phyloP scores from a whole-genome alignment of 805 yeast species.

The Kuraishia ogatae region DNA sequence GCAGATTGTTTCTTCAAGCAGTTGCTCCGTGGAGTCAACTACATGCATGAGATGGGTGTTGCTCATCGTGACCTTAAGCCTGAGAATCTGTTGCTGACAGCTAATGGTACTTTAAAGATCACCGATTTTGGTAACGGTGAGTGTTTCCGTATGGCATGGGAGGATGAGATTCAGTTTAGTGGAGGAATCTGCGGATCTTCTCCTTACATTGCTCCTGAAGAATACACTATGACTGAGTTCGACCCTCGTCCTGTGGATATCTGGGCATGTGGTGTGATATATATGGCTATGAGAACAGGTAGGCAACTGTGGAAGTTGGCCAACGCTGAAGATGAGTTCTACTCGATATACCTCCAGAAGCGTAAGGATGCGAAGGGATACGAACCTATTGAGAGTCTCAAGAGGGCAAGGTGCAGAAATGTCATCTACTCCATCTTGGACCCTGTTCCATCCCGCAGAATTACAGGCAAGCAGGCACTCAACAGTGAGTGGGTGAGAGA shows the following conservation, averaged over 20 bases:
- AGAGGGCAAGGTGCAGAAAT: slow-evolving; percentile 83
- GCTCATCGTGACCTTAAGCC: slow-evolving; percentile 88
- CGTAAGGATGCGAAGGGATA: slow-evolving; percentile 81
- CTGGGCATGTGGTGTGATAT: slow-evolving; percentile 91
- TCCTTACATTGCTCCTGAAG: slow-evolving; percentile 91
- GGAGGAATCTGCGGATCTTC: slow-evolving; percentile 80
- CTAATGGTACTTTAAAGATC: slow-evolving; percentile 65
- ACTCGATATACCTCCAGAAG: slow-evolving; percentile 61
- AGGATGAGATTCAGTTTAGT: slow-evolving; percentile 55
- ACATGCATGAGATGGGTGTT: slow-evolving; percentile 87
- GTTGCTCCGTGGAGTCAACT: slow-evolving; percentile 70
- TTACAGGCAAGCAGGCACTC: slow-evolving; percentile 79
- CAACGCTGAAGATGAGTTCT: slow-evolving; percentile 72
- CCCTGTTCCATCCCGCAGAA: slow-evolving; percentile 81
- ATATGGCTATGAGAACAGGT: slow-evolving; percentile 93
- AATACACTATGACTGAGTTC: slow-evolving; percentile 53
- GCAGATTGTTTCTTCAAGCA: slow-evolving; percentile 91
- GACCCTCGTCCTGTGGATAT: slow-evolving; percentile 81
- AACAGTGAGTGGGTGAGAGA: slow-evolving; percentile 96
- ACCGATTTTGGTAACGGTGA: slow-evolving; percentile 87
- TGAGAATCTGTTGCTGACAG: slow-evolving; percentile 70
- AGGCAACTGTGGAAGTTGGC: slow-evolving; percentile 90
- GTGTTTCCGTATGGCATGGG: slow-evolving; percentile 84
- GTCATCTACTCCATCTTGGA: slow-evolving; percentile 90
- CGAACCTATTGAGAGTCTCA: slow-evolving; percentile 81